Conservation (phyloP, 192 early-diverging fungal species). For the Coemansia furcata region DNA sequence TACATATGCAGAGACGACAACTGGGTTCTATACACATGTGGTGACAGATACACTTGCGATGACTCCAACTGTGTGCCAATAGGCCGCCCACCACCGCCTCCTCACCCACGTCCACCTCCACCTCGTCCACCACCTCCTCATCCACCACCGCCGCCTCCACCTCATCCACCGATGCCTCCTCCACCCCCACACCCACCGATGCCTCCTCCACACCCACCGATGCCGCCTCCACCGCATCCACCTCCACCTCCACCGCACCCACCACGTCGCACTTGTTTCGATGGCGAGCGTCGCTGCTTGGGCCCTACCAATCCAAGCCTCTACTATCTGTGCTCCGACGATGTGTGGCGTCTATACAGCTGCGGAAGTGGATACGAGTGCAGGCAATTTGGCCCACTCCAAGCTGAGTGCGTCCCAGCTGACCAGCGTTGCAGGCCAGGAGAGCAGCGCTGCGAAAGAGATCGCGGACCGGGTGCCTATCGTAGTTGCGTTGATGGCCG, state of each 20-base stretch:
- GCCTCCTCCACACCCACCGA: not conserved
- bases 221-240: not conserved
- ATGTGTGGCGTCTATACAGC: conserved; percentile 36
- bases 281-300: conserved; percentile 40
- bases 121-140: not conserved
- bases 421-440: conserved; percentile 28
- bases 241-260: not conserved
- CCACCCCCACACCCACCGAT: not conserved
- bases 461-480: conserved; percentile 17
- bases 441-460: conserved; percentile 27
- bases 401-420: conserved; percentile 26
- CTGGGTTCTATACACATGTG: conserved; percentile 44
- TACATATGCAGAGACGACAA: conserved; percentile 28
- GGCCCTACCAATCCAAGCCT: conserved; percentile 19
- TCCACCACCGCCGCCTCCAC: not conserved
- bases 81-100: not conserved
- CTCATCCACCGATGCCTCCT: not conserved
- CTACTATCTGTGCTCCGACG: conserved; percentile 44
- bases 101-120: not conserved
- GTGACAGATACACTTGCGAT: conserved; percentile 32
- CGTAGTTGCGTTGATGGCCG: conserved; percentile 25
- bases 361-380: conserved; percentile 45
- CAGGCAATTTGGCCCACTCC: conserved; percentile 15
- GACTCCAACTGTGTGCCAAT: conserved; percentile 17
- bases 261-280: conserved; percentile 4